Percentiles rank a stretch among this genome's conserved stretches.
Conservation (phyloP, 1,284 basidiomycete species). For the Rhodotorula sp. region DNA sequence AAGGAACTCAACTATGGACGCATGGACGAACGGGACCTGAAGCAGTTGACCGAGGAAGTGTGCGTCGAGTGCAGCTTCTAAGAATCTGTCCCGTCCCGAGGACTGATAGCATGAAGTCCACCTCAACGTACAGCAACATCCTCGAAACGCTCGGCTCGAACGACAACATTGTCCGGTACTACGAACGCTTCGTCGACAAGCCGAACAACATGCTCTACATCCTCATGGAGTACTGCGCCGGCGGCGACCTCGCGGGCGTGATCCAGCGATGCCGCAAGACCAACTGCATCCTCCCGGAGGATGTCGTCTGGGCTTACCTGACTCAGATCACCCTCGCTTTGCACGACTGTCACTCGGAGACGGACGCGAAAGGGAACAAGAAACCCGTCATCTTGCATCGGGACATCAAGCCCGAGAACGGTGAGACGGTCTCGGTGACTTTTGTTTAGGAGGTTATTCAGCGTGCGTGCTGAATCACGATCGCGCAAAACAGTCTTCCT, state of each 20-base stretch:
- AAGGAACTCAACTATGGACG: slow-evolving; percentile 95
- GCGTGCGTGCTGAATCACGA: neutral
- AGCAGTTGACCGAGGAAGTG: slow-evolving; percentile 98
- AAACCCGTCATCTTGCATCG: slow-evolving; percentile 70
- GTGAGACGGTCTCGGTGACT: slow-evolving; percentile 53
- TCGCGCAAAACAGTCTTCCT: slow-evolving; percentile 66
- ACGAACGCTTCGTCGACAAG: slow-evolving; percentile 84
- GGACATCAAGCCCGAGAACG: slow-evolving; percentile 95
- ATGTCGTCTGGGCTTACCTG: slow-evolving; percentile 91
- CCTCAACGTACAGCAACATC: slow-evolving; percentile 67
- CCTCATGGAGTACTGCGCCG: slow-evolving; percentile 94
- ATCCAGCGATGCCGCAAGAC: slow-evolving; percentile 69
- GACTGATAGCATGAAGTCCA: too few species aligned
- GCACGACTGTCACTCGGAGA: slow-evolving; percentile 72
- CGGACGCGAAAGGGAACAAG: slow-evolving; percentile 36
- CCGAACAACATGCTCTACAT: slow-evolving; percentile 87
- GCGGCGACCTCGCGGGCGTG: slow-evolving; percentile 82
- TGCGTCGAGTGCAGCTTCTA: slow-evolving; percentile 53
- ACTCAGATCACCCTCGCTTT: slow-evolving; percentile 88
- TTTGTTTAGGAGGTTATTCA: too few species aligned
- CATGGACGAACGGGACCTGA: slow-evolving; percentile 87
- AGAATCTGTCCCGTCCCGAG: too few species aligned
- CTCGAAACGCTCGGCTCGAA: slow-evolving; percentile 83
- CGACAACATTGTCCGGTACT: slow-evolving; percentile 91
- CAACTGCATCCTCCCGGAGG: slow-evolving; percentile 68